A percentile compares a stretch with the other conserved stretches of the same genome.
phyloP scores from a whole-genome alignment of 495 filamentous ascomycete species.

The Annulohypoxylon nitens region DNA sequence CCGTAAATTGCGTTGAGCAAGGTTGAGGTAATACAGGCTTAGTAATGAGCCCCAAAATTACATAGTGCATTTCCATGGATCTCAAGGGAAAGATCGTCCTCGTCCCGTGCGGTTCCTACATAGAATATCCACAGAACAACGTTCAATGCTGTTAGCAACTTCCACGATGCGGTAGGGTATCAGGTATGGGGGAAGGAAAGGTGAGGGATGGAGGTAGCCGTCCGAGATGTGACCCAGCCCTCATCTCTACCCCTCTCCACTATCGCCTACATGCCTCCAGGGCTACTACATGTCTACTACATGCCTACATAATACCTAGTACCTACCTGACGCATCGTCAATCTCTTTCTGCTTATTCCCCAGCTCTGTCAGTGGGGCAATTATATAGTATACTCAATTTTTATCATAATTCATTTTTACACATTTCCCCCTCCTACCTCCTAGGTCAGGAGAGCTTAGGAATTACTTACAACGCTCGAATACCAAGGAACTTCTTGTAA shows the following conservation, averaged over 20 bases:
- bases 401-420: slow-evolving; percentile 23
- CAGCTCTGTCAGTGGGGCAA: slow-evolving; percentile 24
- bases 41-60: slow-evolving; percentile 10
- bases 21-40: slow-evolving; percentile 6
- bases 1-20: background rate
- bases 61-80: background rate
- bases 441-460: slow-evolving; percentile 4
- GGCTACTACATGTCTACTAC: background rate
- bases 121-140: slow-evolving; percentile 25
- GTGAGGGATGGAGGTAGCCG: slow-evolving; percentile 16
- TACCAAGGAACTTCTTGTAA: slow-evolving; percentile 9
- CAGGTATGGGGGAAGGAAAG: slow-evolving; percentile 8
- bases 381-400: background rate
- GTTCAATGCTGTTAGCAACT: slow-evolving; percentile 1
- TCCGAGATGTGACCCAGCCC: slow-evolving; percentile 22
- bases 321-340: slow-evolving; percentile 1
- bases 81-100: slow-evolving; percentile 2
- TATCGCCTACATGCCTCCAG: background rate
- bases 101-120: slow-evolving; percentile 24
- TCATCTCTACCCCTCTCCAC: background rate
- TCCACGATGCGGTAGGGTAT: slow-evolving; percentile 19
- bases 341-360: slow-evolving; percentile 29
- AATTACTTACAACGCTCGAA: slow-evolving; percentile 2
- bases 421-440: slow-evolving; percentile 9
- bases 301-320: background rate